These are phyloP conservation scores for Cutaneotrichosporon sp. DNA, from an alignment of 1,284 basidiomycete genomes.

Conservation along the genomic window DNA sequence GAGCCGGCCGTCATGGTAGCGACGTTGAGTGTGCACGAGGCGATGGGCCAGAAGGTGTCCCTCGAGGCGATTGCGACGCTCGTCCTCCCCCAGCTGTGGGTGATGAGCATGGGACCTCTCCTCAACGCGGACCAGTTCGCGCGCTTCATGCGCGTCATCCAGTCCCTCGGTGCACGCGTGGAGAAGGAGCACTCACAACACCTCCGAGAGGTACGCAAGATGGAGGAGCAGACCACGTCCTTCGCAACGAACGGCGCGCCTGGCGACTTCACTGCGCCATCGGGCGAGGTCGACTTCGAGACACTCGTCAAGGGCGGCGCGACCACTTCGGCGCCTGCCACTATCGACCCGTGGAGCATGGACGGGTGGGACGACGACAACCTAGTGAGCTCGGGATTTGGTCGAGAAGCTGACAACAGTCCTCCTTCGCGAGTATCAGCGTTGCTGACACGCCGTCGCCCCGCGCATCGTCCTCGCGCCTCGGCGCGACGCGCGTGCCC, in stretches of 20 bases:
- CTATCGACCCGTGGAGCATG: slow-evolving; percentile 44
- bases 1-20: slow-evolving; percentile 94
- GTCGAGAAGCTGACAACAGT: slow-evolving; percentile 9
- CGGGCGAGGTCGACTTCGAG: slow-evolving; percentile 52
- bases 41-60: slow-evolving; percentile 93
- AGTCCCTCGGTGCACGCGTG: slow-evolving; percentile 49
- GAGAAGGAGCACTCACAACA: slow-evolving; percentile 53
- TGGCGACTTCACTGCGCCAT: slow-evolving; percentile 29
- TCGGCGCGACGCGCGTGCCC: slow-evolving; percentile 31
- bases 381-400: slow-evolving; percentile 25
- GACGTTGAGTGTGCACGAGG: slow-evolving; percentile 89
- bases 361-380: slow-evolving; percentile 43
- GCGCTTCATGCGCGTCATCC: slow-evolving; percentile 69
- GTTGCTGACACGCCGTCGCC: slow-evolving; percentile 10
- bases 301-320: slow-evolving; percentile 41
- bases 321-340: slow-evolving; percentile 2
- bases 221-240: slow-evolving; percentile 46
- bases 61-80: slow-evolving; percentile 90
- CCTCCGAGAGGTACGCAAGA: slow-evolving; percentile 50
- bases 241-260: slow-evolving; percentile 26
- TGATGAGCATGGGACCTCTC: slow-evolving; percentile 93
- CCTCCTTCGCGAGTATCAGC: slow-evolving; percentile 20
- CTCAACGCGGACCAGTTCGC: slow-evolving; percentile 88
- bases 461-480: background rate
- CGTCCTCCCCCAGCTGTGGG: slow-evolving; percentile 90